Base-by-base conservation (phyloP, 2,329 filamentous ascomycete genomes). In the Xenosphaeropsis pyriputrescens region DNA sequence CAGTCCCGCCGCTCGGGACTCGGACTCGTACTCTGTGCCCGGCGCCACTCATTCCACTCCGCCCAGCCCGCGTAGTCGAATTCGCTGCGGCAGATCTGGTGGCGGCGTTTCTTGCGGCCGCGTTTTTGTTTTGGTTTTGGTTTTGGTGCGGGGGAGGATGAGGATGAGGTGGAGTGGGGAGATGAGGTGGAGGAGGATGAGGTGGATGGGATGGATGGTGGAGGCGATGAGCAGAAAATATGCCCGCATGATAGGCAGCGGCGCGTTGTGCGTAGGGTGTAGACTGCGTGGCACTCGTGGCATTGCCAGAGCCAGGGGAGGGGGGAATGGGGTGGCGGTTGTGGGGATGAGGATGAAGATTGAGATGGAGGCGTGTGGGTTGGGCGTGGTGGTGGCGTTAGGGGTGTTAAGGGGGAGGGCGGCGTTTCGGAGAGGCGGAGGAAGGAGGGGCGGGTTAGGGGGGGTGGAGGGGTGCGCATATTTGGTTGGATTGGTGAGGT, bases 251-350 rank as follows among this genome's bases (percentile, higher is more conserved):
- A 42, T 1, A 60, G 49, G 39, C 58, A 60, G 4, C 57, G 50
- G 1, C 56, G 48, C 2, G 58, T 59, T 32, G 52, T 54, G 4
- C 50, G 50, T 6, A 60, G 47, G 0, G 43, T 43, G 41, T 58
- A 60, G 7, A 50, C 36, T 0, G 39, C 49, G 3, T 39, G 34
- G 38, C 58, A 60, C 5, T 44, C 40, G 37, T 58, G 56, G 39
- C 58, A 60, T 12, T 53, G 50, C 57, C 57, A 60, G 9, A 57
- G 36, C 56, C 55, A 60, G 8, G 56, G 44, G 15, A 33, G 48
- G 15, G 43, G 46, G 6, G 48, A 47, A 2, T 42, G 55, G n/a
- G 37, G 48, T 3, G 44, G 49, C 29, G 43, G 44, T 7, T 35
- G 37, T 6, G 48, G 51, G 17, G 42, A 48, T 2, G 43, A 50